Base-by-base conservation (phyloP, 2,329 filamentous ascomycete genomes). In the Penicillium brasilianum region DNA sequence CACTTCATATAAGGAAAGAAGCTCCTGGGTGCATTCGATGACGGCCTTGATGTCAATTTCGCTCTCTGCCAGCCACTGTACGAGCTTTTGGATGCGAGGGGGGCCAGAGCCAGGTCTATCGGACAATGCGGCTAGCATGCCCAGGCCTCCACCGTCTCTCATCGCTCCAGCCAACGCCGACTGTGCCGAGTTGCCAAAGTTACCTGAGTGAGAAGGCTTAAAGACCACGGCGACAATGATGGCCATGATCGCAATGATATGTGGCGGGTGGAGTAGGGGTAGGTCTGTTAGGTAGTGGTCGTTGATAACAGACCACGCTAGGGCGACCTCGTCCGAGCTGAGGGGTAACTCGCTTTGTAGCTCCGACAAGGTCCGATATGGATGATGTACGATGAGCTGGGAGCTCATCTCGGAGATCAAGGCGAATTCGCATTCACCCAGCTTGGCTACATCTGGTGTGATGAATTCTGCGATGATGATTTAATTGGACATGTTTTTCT, bases 361-460 rank as follows among this genome's bases (percentile, higher is more conserved):
- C 46, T 88, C 87, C 4, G 85, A 85, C 32, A 97, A 82, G 43
- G 90, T 92, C 57, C 92, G 90, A 77, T 97, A 97, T 0, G 93
- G 93, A 72, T 97, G 92, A 77, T 96, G 91, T 18, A 96, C 82
- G 73, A 97, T 96, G 68, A 97, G 85, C 69, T 96, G 91, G 4
- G 91, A 93, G 76, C 87, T 90, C 86, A 97, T 90, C 73, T 96
- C 93, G 28, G 91, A 93, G 70, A 97, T 97, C 59, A 97, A 83
- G 60, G 87, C 91, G 79, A 97, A 97, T 75, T 97, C 93, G 84
- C 92, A 96, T 81, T 97, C 93, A 70, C 93, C 93, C 41, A 97
- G 85, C 71, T 92, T 92, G 58, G 90, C 88, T 9, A 91, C 90
- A 76, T 97, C 93, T 60, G 88, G 86, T 43, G 86, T 83, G 67